These are phyloP conservation scores for Zymoseptoria pseudotritici DNA, from an alignment of 2,329 filamentous ascomycete genomes.

Conservation along the genomic window DNA sequence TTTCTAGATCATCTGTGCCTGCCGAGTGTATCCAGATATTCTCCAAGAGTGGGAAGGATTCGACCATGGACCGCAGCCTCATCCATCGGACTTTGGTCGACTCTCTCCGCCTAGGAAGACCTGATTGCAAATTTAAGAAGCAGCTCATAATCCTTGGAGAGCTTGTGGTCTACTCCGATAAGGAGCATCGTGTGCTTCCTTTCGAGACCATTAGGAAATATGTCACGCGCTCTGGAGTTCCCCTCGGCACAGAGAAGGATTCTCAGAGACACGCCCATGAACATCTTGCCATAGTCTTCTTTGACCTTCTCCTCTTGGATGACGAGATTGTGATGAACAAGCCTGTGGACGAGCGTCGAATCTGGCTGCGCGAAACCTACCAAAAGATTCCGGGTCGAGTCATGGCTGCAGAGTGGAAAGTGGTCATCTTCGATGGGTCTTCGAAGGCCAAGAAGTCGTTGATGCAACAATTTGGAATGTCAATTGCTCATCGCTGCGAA, in stretches of 20 bases:
- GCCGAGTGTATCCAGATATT: slow-evolving; percentile 65
- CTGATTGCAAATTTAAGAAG: slow-evolving; percentile 51
- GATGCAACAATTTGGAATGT: slow-evolving; percentile 57
- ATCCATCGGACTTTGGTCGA: slow-evolving; percentile 58
- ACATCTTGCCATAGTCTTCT: slow-evolving; percentile 55
- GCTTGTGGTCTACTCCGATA: slow-evolving; percentile 67
- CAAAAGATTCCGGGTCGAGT: slow-evolving; percentile 53
- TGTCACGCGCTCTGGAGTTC: slow-evolving; percentile 63
- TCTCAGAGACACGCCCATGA: slow-evolving; percentile 52
- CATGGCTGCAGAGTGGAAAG: slow-evolving; percentile 57
- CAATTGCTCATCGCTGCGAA: slow-evolving; percentile 61
- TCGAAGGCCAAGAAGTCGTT: slow-evolving; percentile 47
- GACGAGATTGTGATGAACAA: slow-evolving; percentile 45
- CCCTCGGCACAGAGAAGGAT: slow-evolving; percentile 60
- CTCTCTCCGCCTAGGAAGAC: slow-evolving; percentile 55
- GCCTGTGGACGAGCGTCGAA: slow-evolving; percentile 54
- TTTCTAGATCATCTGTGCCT: slow-evolving; percentile 40
- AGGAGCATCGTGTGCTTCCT: slow-evolving; percentile 56
- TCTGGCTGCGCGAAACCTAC: slow-evolving; percentile 52
- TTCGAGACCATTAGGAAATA: slow-evolving; percentile 82
- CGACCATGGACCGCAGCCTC: slow-evolving; percentile 60
- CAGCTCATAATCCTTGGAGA: slow-evolving; percentile 80
- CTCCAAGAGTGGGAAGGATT: slow-evolving; percentile 87
- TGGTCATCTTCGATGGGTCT: slow-evolving; percentile 56
- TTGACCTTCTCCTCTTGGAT: slow-evolving; percentile 53